Evolutionary conservation across 805 yeast genomes (phyloP), one percentile per base, ranked within the genome.

Genomic region (Candida adriatica): DNA sequence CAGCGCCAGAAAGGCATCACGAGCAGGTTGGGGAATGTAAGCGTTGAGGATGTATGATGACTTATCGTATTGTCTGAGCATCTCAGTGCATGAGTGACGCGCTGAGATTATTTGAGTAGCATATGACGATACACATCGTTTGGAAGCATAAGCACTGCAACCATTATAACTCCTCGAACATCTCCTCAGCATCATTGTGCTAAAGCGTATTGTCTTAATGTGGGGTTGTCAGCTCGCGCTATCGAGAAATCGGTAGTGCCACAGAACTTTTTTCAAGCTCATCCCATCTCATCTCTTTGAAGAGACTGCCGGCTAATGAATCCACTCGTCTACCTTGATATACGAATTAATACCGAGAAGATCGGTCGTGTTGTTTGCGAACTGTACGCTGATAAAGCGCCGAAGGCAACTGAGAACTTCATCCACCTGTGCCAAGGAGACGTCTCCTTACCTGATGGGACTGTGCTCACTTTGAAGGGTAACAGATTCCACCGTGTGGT

Each of bases 31-130:
- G 3, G 94, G 94, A 18, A 81, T 61, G 47, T 83, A 80, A 29
- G 80, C 79, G 2, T 81, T 70, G 16, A 84, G 57, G 13, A 84
- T 54, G 35, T 70, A 70, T 2, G 88, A 72, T 8, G 85, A 77
- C 13, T 79, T 56, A 53, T 82, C 92, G 35, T 53, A 61, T 17
- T 53, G 36, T 2, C 31, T 34, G 15, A 40, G 30, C 6, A 33
- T 15, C 6, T 27, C 29, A 6, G 16, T 5, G 16, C 41, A 37
- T 8, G 39, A n/a, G 6, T 16, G 13, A 4, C 43, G 32, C 6
- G 43, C 43, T 9, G 29, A 9, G 15, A 27, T 18, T 6, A 40
- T 13, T 18, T 39, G 43, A 9, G 23, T 19, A 6, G 25, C 16
- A 18, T 34, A 32, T 2, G 42, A 31, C n/a, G n/a, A n/a, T n/a